A percentile compares a stretch with the other conserved stretches of the same genome.
These are phyloP conservation scores for Dentipellis sp. DNA, from an alignment of 768 basidiomycete genomes.

Conservation along the genomic window DNA sequence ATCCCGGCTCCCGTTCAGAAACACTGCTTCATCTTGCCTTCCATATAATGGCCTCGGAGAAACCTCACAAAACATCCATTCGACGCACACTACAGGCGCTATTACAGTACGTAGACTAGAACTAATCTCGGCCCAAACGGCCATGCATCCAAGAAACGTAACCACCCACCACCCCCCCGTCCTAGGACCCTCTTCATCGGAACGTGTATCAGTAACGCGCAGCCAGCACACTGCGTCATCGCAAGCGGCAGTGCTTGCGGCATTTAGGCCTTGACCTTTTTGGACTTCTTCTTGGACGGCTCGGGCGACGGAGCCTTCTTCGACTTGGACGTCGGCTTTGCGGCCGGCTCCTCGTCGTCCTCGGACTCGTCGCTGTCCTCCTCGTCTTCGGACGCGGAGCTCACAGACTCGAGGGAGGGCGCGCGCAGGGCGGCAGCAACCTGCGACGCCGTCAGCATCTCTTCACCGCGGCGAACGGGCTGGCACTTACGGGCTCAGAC, in stretches of 20 bases:
- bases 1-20: constrained; percentile 6
- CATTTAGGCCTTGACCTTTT: constrained; percentile 25
- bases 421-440: too few species aligned
- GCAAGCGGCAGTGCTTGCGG: not conserved
- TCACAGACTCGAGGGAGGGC: not conserved
- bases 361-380: constrained; percentile 13
- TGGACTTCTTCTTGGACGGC: constrained; percentile 34
- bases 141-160: too few species aligned
- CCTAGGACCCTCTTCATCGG: not conserved
- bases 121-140: not conserved
- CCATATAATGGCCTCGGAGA: not conserved
- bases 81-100: not conserved
- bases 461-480: too few species aligned
- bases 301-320: constrained; percentile 7
- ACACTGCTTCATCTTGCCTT: not conserved
- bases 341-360: not conserved
- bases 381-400: constrained; percentile 2
- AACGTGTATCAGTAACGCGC: not conserved
- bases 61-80: not conserved
- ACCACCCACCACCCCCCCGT: not conserved
- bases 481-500: too few species aligned
- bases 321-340: constrained; percentile 1
- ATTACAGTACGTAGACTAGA: not conserved
- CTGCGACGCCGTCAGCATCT: too few species aligned
- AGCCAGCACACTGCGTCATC: not conserved